Percentiles rank a stretch among this genome's conserved stretches.
Evolutionary conservation across 257 asterid species (phyloP).

Genomic region (Forsythia suspensa): DNA sequence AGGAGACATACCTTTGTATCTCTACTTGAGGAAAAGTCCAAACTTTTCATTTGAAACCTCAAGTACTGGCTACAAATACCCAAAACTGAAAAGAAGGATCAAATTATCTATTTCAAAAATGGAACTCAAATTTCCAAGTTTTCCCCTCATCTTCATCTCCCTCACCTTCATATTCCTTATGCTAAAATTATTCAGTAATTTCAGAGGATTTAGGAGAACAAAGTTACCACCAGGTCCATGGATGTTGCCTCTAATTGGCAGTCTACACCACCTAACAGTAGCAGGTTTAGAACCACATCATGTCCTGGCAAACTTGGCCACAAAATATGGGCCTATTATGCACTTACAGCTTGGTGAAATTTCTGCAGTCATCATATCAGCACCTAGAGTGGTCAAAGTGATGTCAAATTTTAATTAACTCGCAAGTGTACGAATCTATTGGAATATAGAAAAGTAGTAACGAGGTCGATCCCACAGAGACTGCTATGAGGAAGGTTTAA

Average conservation of each 20-base stretch:
- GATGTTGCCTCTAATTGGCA: slow-evolving; percentile 18
- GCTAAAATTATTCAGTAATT: no score
- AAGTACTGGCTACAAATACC: no score
- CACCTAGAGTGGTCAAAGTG: slow-evolving; percentile 12
- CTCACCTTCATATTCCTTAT: neutral
- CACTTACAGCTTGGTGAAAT: slow-evolving; percentile 22
- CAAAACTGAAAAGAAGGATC: no score
- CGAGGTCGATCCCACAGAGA: no score
- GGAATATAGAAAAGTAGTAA: no score
- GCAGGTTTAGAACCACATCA: slow-evolving; percentile 4
- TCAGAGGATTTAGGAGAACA: neutral
- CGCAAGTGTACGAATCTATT: no score
- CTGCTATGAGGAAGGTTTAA: no score
- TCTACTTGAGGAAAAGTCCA: no score
- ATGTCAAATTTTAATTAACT: no score
- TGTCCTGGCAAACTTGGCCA: slow-evolving; percentile 7
- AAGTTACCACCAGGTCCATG: slow-evolving; percentile 23
- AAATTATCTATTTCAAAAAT: no score
- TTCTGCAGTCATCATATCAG: slow-evolving; percentile 16
- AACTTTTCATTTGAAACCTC: no score
- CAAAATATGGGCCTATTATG: slow-evolving; percentile 28
- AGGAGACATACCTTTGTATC: no score
- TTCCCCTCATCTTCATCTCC: neutral
- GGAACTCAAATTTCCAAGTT: neutral
- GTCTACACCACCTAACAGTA: slow-evolving; percentile 6